phyloP scores from a whole-genome alignment of 148 eudicot genomes.

The Euryodendron excelsum region DNA sequence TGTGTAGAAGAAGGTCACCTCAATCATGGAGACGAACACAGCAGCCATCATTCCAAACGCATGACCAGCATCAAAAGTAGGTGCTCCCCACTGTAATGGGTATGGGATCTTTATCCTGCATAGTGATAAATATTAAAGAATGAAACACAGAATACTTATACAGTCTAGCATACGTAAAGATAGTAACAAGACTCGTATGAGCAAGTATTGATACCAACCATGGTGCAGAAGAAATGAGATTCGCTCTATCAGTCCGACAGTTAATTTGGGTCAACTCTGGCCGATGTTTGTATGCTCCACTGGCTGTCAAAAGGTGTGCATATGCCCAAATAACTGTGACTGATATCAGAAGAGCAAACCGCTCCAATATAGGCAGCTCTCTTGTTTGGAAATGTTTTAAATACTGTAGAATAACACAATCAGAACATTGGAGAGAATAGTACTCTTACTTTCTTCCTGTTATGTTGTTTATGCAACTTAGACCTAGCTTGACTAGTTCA shows the following conservation, averaged over 20 bases:
- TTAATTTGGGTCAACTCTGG: slow-evolving; percentile 69
- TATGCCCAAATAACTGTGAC: slow-evolving; percentile 88
- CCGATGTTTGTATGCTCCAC: slow-evolving; percentile 93
- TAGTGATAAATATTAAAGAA: background rate
- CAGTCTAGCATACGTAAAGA: too few relatives aligned
- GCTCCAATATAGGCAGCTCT: slow-evolving; percentile 72
- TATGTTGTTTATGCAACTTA: too few relatives aligned
- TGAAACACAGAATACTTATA: background rate
- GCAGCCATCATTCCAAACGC: slow-evolving; percentile 99
- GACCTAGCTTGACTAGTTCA: background rate
- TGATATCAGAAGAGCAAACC: slow-evolving; percentile 82
- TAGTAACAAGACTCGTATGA: background rate
- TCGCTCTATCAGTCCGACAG: slow-evolving; percentile 85
- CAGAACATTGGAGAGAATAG: background rate
- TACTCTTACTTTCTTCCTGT: background rate
- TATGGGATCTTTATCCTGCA: slow-evolving; percentile 95
- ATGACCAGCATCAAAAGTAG: slow-evolving; percentile 92
- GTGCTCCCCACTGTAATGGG: slow-evolving; percentile 99
- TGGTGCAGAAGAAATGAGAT: slow-evolving; percentile 91
- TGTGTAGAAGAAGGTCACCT: slow-evolving; percentile 48
- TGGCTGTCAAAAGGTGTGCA: slow-evolving; percentile 90
- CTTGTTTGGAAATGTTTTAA: slow-evolving; percentile 85
- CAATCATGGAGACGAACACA: slow-evolving; percentile 86
- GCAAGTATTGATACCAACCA: slow-evolving; percentile 50
- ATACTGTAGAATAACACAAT: slow-evolving; percentile 50